phyloP scores from a whole-genome alignment of 2,329 filamentous ascomycete genomes.

The Calonectria pseudoreteaudii region DNA sequence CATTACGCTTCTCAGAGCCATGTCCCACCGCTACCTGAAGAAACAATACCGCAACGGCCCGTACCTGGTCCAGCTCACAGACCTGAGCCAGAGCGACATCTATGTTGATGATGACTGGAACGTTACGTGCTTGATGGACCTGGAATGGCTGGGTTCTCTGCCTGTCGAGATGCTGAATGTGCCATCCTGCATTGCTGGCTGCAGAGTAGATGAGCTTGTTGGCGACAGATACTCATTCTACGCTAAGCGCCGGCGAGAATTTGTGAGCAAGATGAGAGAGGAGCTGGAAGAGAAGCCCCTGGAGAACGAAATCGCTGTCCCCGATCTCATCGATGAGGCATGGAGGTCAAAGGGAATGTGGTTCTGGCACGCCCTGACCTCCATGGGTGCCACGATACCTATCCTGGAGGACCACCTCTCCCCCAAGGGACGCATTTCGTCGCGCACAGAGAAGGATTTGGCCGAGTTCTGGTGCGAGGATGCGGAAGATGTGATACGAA shows the following conservation, averaged over 20 bases:
- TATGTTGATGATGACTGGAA: conserved; percentile 49
- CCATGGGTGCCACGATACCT: not conserved
- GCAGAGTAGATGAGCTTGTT: not conserved
- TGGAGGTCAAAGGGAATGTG: conserved; percentile 4
- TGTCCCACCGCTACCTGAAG: not conserved
- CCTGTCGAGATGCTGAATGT: conserved; percentile 45
- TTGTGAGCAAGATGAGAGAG: not conserved
- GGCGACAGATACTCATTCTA: not conserved
- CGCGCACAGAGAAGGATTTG: not conserved
- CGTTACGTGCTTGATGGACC: conserved; percentile 47
- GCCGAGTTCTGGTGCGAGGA: conserved; percentile 8
- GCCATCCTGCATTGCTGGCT: conserved; percentile 42
- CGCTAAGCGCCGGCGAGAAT: not conserved
- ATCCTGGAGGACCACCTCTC: not conserved
- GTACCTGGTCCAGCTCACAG: conserved; percentile 44
- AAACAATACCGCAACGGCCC: conserved; percentile 36
- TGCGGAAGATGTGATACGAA: not conserved
- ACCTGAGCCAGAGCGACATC: conserved; percentile 48
- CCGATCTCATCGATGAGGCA: not conserved
- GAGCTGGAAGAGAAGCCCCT: not conserved
- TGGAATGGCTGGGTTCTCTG: conserved; percentile 47
- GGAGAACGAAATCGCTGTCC: not conserved
- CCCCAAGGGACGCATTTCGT: not conserved
- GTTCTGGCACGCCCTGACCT: not conserved
- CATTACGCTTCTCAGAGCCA: not conserved